Conservation (phyloP, 106 monocot species). For the Platanthera zijinensis region DNA sequence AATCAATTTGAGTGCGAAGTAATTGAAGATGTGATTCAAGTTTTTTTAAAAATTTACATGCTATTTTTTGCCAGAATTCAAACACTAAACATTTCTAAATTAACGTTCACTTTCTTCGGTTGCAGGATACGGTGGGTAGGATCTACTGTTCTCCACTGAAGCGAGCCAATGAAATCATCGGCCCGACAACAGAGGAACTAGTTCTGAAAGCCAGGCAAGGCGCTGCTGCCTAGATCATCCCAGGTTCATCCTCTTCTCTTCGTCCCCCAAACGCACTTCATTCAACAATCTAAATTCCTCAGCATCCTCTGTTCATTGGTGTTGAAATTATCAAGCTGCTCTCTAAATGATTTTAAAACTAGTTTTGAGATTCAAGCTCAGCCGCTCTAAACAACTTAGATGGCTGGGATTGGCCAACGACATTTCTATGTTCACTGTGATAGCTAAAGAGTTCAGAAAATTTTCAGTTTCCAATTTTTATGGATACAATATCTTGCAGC, state of each 20-base stretch:
- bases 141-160: slow-evolving; percentile 61
- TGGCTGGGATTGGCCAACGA: too few relatives aligned
- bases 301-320: neutral
- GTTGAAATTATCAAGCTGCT: too few relatives aligned
- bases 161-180: slow-evolving; percentile 80
- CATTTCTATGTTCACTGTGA: too few relatives aligned
- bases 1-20: too few relatives aligned
- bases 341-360: too few relatives aligned
- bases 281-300: neutral
- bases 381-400: too few relatives aligned
- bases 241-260: neutral
- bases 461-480: neutral
- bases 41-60: too few relatives aligned
- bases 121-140: slow-evolving; percentile 66
- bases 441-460: neutral
- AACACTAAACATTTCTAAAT: neutral
- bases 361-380: too few relatives aligned
- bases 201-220: slow-evolving; percentile 56
- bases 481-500: neutral
- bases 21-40: too few relatives aligned
- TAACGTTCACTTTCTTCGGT: neutral
- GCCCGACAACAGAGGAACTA: slow-evolving; percentile 76
- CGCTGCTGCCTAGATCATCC: slow-evolving; percentile 8
- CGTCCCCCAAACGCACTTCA: neutral
- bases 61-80: too few relatives aligned